These are phyloP conservation scores for Rhododendron molle DNA, from an alignment of 148 eudicot species.

Conservation along the genomic window DNA sequence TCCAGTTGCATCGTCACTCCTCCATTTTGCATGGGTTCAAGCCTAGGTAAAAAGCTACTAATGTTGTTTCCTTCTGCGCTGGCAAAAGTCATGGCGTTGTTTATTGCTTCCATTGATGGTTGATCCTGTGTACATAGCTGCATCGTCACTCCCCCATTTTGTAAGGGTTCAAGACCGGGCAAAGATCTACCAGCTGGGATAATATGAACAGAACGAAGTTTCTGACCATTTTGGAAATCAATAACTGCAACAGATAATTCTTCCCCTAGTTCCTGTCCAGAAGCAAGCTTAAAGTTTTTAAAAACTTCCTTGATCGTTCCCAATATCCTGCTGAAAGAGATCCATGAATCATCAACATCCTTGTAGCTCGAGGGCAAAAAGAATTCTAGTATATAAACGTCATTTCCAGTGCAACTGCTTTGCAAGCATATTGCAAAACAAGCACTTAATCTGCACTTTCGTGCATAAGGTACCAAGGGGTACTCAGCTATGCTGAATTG, in stretches of 20 bases:
- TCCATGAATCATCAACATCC: neutral
- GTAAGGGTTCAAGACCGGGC: neutral
- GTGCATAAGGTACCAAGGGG: constrained; percentile 30
- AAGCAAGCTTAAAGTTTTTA: constrained; percentile 14
- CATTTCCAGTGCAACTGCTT: constrained; percentile 14
- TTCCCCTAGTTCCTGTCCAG: constrained; percentile 2
- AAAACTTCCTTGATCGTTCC: constrained; percentile 11
- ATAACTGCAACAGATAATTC: constrained; percentile 2
- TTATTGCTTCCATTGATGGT: neutral
- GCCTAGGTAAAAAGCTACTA: neutral
- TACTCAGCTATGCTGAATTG: constrained; percentile 20
- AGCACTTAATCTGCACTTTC: constrained; percentile 4
- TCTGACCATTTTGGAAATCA: neutral
- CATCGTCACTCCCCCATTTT: neutral
- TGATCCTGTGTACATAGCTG: neutral
- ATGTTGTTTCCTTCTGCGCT: neutral
- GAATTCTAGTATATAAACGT: constrained; percentile 23
- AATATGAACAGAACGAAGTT: neutral
- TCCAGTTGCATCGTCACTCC: neutral
- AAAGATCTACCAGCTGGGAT: neutral
- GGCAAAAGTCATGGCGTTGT: neutral
- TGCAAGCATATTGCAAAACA: constrained; percentile 21
- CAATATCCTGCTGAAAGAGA: neutral
- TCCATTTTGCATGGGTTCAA: neutral
- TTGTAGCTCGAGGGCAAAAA: neutral